Conservation (phyloP, 2,329 filamentous ascomycete genomes). For the Exophiala oligosperma region DNA sequence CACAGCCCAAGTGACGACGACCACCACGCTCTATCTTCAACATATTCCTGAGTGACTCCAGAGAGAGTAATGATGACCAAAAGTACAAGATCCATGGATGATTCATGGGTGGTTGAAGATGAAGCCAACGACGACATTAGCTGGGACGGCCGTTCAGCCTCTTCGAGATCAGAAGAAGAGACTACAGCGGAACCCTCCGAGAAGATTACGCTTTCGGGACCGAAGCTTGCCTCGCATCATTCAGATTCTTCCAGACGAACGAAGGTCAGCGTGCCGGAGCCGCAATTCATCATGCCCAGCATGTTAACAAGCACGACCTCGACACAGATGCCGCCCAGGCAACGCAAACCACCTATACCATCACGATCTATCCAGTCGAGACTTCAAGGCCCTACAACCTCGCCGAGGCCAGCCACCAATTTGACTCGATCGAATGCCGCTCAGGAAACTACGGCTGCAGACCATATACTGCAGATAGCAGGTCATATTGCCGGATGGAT, state of each 20-base stretch:
- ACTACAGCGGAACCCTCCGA: not conserved
- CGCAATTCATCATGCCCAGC: conserved; percentile 30
- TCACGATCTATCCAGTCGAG: conserved; percentile 1
- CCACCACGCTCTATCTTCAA: not conserved
- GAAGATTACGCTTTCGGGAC: not conserved
- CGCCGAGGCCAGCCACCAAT: not conserved
- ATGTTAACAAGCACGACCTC: conserved; percentile 6
- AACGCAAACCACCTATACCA: conserved; percentile 5
- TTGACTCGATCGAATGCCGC: not conserved
- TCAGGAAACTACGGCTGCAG: not conserved
- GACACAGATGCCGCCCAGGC: conserved; percentile 8
- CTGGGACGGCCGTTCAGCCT: conserved; percentile 9
- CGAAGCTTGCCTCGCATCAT: not conserved
- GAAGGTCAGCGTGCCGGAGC: not conserved
- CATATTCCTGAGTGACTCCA: not conserved
- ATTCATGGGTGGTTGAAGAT: conserved; percentile 22
- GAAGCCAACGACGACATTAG: conserved; percentile 15
- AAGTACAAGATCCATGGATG: conserved; percentile 10
- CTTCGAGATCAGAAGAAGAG: conserved; percentile 8
- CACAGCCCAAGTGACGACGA: not conserved
- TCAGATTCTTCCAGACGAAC: not conserved
- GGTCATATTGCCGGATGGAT: conserved; percentile 14
- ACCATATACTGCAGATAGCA: conserved; percentile 8
- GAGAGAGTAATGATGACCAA: not conserved
- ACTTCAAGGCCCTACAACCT: not conserved